These are phyloP conservation scores for Hygrophorus russula DNA, from an alignment of 768 basidiomycete genomes.

Conservation along the genomic window DNA sequence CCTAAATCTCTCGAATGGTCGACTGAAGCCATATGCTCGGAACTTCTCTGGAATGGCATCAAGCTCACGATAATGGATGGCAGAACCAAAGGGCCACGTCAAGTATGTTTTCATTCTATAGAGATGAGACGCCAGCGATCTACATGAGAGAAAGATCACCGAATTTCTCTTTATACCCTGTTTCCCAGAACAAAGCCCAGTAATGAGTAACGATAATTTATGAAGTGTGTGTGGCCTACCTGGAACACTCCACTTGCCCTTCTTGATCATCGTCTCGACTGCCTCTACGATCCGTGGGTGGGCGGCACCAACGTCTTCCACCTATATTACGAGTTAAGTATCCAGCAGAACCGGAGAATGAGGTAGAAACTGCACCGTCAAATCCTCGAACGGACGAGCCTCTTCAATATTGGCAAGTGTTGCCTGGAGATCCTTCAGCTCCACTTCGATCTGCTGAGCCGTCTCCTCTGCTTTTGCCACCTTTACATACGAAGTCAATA, in stretches of 20 bases:
- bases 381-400: conserved; percentile 93
- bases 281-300: conserved; percentile 87
- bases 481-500: conserved; percentile 26
- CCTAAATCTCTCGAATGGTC: too few relatives aligned
- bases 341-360: not conserved
- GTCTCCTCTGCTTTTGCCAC: conserved; percentile 86
- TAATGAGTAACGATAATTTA: not conserved
- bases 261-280: conserved; percentile 91
- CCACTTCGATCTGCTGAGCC: conserved; percentile 78
- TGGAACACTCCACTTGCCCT: conserved; percentile 98
- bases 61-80: too few relatives aligned
- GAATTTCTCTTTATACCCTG: conserved; percentile 93
- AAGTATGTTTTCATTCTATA: not conserved
- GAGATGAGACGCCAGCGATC: conserved; percentile 7
- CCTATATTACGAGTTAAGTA: conserved; percentile 27
- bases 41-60: too few relatives aligned
- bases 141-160: conserved; percentile 91
- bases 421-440: conserved; percentile 82
- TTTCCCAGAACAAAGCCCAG: conserved; percentile 1
- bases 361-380: conserved; percentile 62
- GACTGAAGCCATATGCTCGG: too few relatives aligned
- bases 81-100: not conserved
- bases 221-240: conserved; percentile 32
- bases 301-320: conserved; percentile 82
- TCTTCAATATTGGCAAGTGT: conserved; percentile 97